These are phyloP conservation scores for Ogataea nitratoaversa DNA, from an alignment of 805 yeast species.

Conservation along the genomic window DNA sequence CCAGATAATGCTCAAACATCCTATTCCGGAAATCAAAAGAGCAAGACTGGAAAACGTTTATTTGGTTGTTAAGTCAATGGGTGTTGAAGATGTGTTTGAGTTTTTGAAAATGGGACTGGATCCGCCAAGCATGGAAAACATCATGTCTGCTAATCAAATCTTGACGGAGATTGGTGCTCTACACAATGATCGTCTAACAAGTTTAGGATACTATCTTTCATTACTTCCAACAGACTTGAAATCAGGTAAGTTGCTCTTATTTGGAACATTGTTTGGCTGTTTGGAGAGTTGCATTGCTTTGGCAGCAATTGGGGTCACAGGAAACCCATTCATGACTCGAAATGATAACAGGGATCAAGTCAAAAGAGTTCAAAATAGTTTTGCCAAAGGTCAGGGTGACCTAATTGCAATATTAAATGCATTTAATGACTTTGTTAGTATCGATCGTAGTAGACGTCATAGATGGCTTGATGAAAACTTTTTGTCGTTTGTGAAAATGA, in stretches of 20 bases:
- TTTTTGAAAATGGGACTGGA: conserved; percentile 78
- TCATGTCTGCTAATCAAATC: conserved; percentile 46
- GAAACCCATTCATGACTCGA: conserved; percentile 66
- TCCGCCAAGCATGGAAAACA: conserved; percentile 58
- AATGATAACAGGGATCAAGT: conserved; percentile 61
- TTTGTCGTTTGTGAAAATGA: conserved; percentile 59
- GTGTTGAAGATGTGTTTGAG: conserved; percentile 61
- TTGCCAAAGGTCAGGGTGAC: conserved; percentile 65
- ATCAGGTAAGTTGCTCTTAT: conserved; percentile 76
- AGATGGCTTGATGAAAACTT: conserved; percentile 51
- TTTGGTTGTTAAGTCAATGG: conserved; percentile 85
- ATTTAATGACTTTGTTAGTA: conserved; percentile 45
- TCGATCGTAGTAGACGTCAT: conserved; percentile 29
- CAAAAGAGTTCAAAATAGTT: conserved; percentile 39
- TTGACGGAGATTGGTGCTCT: conserved; percentile 75
- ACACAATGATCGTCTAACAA: conserved; percentile 48
- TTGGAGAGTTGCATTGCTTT: conserved; percentile 71
- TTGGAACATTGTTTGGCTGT: conserved; percentile 80
- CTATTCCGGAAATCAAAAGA: conserved; percentile 85
- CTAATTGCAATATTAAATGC: conserved; percentile 62
- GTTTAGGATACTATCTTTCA: conserved; percentile 76
- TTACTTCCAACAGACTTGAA: conserved; percentile 81
- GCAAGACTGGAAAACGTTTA: conserved; percentile 80
- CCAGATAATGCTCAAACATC: conserved; percentile 58
- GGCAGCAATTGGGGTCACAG: conserved; percentile 72